Percentiles rank a stretch among this genome's conserved stretches.
Conservation (phyloP, 2,329 filamentous ascomycete species). For the Alternaria arborescens region DNA sequence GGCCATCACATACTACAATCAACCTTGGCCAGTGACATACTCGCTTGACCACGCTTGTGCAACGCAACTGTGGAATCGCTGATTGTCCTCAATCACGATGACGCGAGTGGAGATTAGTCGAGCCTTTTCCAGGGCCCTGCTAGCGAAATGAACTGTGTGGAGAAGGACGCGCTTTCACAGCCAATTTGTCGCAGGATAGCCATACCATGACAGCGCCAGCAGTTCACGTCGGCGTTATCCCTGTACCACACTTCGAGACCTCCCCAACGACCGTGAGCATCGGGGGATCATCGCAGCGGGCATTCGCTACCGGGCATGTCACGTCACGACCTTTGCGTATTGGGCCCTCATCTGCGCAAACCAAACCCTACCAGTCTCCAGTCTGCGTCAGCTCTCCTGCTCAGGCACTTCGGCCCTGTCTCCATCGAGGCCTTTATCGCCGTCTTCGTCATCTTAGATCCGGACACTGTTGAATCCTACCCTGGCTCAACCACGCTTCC, state of each 20-base stretch:
- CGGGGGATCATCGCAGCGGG: slow-evolving; percentile 17
- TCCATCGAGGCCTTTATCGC: slow-evolving; percentile 27
- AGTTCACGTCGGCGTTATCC: slow-evolving; percentile 32
- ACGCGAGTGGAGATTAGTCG: slow-evolving; percentile 41
- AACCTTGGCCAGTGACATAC: slow-evolving; percentile 28
- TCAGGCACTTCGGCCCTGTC: slow-evolving; percentile 36
- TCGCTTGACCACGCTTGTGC: slow-evolving; percentile 35
- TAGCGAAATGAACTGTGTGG: slow-evolving; percentile 52
- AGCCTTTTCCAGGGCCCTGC: slow-evolving; percentile 29
- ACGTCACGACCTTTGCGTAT: slow-evolving; percentile 18
- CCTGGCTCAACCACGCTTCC: slow-evolving; percentile 36
- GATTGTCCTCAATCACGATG: slow-evolving; percentile 27
- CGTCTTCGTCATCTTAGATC: slow-evolving; percentile 38
- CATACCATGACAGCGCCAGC: slow-evolving; percentile 31
- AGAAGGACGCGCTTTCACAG: slow-evolving; percentile 46
- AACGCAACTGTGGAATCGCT: slow-evolving; percentile 24
- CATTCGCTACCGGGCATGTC: slow-evolving; percentile 17
- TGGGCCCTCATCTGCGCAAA: slow-evolving; percentile 22
- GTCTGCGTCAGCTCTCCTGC: slow-evolving; percentile 30
- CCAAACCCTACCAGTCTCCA: slow-evolving; percentile 15
- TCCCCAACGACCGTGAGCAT: slow-evolving; percentile 17
- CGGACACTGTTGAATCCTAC: slow-evolving; percentile 25
- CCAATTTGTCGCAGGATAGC: slow-evolving; percentile 43
- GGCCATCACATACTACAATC: slow-evolving; percentile 25
- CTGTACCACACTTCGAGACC: slow-evolving; percentile 22